Evolutionary conservation across 2,329 filamentous ascomycete species (phyloP), one percentile per base, ranked within the genome.

Genomic region (Thielaviopsis populi): DNA sequence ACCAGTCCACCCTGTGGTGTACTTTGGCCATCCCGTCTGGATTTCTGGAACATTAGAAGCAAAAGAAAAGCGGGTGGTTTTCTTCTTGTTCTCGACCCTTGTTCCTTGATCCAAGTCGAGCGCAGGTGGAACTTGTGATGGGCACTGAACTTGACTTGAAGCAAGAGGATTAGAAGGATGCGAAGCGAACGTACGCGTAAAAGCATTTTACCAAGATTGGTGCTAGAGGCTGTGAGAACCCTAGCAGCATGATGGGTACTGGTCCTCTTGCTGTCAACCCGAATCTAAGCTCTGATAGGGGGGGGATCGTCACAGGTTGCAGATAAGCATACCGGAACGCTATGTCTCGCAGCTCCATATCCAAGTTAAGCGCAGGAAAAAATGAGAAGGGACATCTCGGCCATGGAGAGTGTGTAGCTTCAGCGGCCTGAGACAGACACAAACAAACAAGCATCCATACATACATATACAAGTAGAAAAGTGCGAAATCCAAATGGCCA

Each of bases 241-340:
- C 46, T 50, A 24, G 11, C 19, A 37, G 10, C 4, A 37, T 11
- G 46, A 62, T 30, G 30, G 46, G 46, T 50, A 50, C 46, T 24
- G 11, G 19, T 8, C 11, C 19, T 62, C 42, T 33, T 8, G 11
- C 60, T 19, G 27, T 33, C 53, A 56, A 8, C 3, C 27, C 15
- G 10, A 17, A 56, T 37, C 30, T 56, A 56, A 56, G 37, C 53
- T n/a, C n/a, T 56, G 33, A 62, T 62, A 43, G 30, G 43, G 60
- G 30, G 43, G 27, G 10, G n/a, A 42, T 42, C 43, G 59, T 42
- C 22, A 61, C 42, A 37, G 43, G 30, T 22, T 62, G 43, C 13
- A 62, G 60, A 62, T 62, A 62, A 62, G 60, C 60, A 62, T 53
- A 42, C 59, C 6, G 10, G 59, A 19, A 46, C 13, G 24, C 27